Evolutionary conservation across 352 stramenopile genomes (phyloP).

Genomic region (Globisporangium orthogonon): DNA sequence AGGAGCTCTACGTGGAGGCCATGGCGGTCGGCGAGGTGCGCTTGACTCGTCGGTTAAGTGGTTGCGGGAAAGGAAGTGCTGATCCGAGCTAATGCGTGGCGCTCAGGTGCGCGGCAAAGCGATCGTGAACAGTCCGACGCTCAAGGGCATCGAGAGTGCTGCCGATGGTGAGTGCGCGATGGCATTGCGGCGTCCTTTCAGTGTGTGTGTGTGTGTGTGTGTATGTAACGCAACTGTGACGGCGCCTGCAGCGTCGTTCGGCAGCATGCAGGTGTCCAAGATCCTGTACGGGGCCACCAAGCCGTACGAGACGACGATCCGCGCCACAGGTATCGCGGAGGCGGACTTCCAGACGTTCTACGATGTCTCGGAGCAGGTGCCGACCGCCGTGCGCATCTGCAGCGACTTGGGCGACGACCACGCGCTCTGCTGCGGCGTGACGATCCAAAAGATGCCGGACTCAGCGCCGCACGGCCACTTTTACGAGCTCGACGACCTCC

Average conservation of each 20-base stretch:
- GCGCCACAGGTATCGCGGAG: slow-evolving; percentile 52
- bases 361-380: slow-evolving; percentile 78
- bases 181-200: too few relatives aligned
- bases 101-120: slow-evolving; percentile 60
- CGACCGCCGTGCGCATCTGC: slow-evolving; percentile 75
- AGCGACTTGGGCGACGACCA: slow-evolving; percentile 40
- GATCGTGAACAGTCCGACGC: slow-evolving; percentile 19
- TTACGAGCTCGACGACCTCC: slow-evolving; percentile 64
- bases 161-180: neutral
- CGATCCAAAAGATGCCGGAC: slow-evolving; percentile 79
- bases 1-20: slow-evolving; percentile 74
- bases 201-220: neutral
- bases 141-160: neutral
- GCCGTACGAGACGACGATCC: slow-evolving; percentile 73
- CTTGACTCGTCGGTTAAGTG: neutral
- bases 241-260: slow-evolving; percentile 9
- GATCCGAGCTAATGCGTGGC: neutral
- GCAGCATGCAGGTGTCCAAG: slow-evolving; percentile 72
- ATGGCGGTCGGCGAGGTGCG: slow-evolving; percentile 71
- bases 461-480: slow-evolving; percentile 37
- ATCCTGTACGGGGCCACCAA: slow-evolving; percentile 68
- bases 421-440: slow-evolving; percentile 61
- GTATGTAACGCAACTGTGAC: too few relatives aligned
- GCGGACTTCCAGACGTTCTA: slow-evolving; percentile 82
- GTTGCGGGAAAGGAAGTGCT: too few relatives aligned